Percentiles rank a stretch among this genome's conserved stretches.
Conservation (phyloP, 2,329 filamentous ascomycete genomes). For the Gliomastix tumulicola region DNA sequence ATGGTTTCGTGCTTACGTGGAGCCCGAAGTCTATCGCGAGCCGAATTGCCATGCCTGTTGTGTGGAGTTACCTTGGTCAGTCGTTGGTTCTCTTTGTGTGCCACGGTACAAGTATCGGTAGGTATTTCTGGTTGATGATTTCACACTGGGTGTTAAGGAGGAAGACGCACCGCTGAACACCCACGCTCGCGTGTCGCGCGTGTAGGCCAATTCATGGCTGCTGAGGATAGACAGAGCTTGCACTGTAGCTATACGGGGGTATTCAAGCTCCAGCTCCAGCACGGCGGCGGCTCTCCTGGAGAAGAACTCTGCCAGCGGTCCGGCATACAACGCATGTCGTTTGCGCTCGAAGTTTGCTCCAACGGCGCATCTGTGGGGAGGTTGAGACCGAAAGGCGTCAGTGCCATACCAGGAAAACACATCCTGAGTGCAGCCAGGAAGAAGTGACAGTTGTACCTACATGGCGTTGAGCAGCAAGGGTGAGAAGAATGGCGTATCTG, state of each 20-base stretch:
- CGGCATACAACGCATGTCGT: too few species aligned
- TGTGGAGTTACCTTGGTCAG: too few species aligned
- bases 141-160: too few species aligned
- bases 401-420: too few species aligned
- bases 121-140: not conserved
- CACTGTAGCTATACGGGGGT: slow-evolving; percentile 11
- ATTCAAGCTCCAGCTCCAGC: slow-evolving; percentile 13
- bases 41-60: slow-evolving; percentile 9
- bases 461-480: slow-evolving; percentile 15
- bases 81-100: too few species aligned
- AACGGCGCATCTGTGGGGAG: slow-evolving; percentile 6
- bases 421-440: not conserved
- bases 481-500: slow-evolving; percentile 11
- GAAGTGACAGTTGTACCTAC: slow-evolving; percentile 3
- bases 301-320: slow-evolving; percentile 12
- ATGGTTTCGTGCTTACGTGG: slow-evolving; percentile 7
- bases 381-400: too few species aligned
- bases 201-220: slow-evolving; percentile 10
- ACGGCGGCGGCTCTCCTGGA: slow-evolving; percentile 10
- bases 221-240: slow-evolving; percentile 13
- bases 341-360: slow-evolving; percentile 7
- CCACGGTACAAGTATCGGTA: too few species aligned
- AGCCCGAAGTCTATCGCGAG: slow-evolving; percentile 9
- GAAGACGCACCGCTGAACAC: slow-evolving; percentile 12
- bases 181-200: slow-evolving; percentile 12